Base-by-base conservation (phyloP, 108 stramenopile genomes). In the Skeletonema menzelii region DNA sequence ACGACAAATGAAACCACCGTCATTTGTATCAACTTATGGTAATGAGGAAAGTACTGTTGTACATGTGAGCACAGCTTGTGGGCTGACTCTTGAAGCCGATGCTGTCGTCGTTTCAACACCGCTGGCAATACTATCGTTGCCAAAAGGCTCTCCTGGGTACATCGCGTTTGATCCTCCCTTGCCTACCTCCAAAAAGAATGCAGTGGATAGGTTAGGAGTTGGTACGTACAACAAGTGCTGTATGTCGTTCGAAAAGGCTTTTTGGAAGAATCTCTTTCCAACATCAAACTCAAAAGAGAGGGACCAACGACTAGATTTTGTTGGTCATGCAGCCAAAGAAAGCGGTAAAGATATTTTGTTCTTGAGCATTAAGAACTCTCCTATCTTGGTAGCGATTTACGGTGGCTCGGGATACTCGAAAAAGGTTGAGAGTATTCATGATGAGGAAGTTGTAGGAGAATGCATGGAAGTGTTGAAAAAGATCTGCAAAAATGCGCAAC, bases 201-300 rank as follows among this genome's bases (percentile, higher is more conserved):
- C 97, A 59, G 85, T 97, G 44, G 63, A 78, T 37, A 76, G 87
- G 57, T 57, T 97, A 59, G 95, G 97, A 30, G 91, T 93, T 46
- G 93, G 92, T 0, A 57, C 90, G n/a, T 82, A 93, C 22, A 95
- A 97, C 77, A 95, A 93, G 66, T 94, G 94, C 49, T 86, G 83
- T 55, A 86, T 92, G 63, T 87, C 91, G 12, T 93, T 92, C 69
- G 67, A 78, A 26, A 67, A 49, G 26, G 86, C 84, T 56, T 94
- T 94, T 67, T 94, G 92, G 92, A 72, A 69, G 26, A 75, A 70
- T 32, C 34, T 76, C 24, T 38, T 70, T 31, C 60, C 69, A 17
- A 38, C 68, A 27, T 30, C 60, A 19, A 2, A 55, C 14, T 35
- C 65, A 2, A 56, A 32, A 0, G 31, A 19, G 20, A 34, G 22